Base-by-base conservation (phyloP, 495 filamentous ascomycete genomes). In the Xylaria grammica region DNA sequence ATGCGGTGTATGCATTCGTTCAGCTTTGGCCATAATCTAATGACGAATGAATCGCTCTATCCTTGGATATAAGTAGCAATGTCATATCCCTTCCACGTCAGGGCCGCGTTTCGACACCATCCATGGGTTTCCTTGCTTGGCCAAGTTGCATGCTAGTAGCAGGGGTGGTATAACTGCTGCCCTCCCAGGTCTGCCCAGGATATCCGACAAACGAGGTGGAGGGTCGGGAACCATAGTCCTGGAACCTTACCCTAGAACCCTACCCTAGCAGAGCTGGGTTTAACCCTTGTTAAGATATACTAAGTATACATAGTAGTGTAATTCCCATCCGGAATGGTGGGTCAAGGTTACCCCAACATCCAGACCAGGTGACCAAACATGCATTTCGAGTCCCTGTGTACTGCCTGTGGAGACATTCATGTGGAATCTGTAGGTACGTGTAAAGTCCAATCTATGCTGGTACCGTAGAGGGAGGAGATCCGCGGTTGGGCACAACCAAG, bases 221-320 rank as follows among this genome's bases (percentile, higher is more conserved):
- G 62, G 62, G 62, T 64, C 62, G 44, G 53, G 62, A 64, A 64
- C 62, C 62, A 64, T 20, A 64, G 62, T 64, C 52, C 53, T 64
- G 62, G 62, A 64, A 64, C 62, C 32, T 5, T 24, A 57, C 42
- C 62, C 62, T 58, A 48, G 62, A 52, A 57, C 38, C n/a, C n/a
- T n/a, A n/a, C n/a, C n/a, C n/a, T n/a, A n/a, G n/a, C n/a, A n/a
- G n/a, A n/a, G 38, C 49, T 63, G 59, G 44, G 24, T 9, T 44
- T 38, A 9, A 44, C 50, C 60, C 50, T 51, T 54, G 60, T 19
- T 27, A 27, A n/a, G 11, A 48, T 54, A 30, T 45, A 63, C n/a
- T 2, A 51, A 29, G 19, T 40, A 38, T 46, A 55, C 40, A 42
- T 17, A 42, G 40, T 42, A 42, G 6, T 55, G 46, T 45, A 45